Conservation (phyloP, 2,329 filamentous ascomycete species). For the Raffaelea arxii region DNA sequence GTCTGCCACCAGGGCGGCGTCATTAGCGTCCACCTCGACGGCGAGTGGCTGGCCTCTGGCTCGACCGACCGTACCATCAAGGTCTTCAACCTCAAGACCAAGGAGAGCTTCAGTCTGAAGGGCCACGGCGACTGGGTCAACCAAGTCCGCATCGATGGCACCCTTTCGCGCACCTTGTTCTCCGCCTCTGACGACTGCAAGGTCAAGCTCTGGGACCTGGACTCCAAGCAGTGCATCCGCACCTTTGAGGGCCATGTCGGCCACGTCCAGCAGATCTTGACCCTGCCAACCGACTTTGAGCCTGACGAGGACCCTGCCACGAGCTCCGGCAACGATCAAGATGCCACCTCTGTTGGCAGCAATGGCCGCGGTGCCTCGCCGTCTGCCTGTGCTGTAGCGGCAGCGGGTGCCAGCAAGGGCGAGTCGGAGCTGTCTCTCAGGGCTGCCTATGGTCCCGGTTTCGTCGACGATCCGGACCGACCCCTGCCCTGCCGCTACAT, state of each 20-base stretch:
- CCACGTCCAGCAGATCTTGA: slow-evolving; percentile 84
- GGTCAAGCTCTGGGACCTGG: slow-evolving; percentile 61
- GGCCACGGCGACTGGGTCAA: slow-evolving; percentile 96
- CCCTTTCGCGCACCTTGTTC: slow-evolving; percentile 72
- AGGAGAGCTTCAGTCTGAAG: slow-evolving; percentile 67
- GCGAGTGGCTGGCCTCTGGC: slow-evolving; percentile 74
- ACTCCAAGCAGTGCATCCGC: slow-evolving; percentile 67
- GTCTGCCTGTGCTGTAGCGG: neutral
- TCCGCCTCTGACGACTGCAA: slow-evolving; percentile 92
- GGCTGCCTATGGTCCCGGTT: slow-evolving; percentile 49
- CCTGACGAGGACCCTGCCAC: slow-evolving; percentile 57
- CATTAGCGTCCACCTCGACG: slow-evolving; percentile 79
- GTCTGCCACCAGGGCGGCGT: slow-evolving; percentile 73
- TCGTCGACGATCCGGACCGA: slow-evolving; percentile 50
- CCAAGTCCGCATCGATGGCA: slow-evolving; percentile 72
- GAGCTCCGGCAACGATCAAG: slow-evolving; percentile 31
- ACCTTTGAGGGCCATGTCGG: slow-evolving; percentile 84
- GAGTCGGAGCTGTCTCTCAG: slow-evolving; percentile 26
- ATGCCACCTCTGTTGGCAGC: slow-evolving; percentile 41
- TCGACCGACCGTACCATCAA: slow-evolving; percentile 85
- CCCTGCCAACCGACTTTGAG: slow-evolving; percentile 80
- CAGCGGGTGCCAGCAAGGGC: neutral
- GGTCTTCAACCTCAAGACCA: slow-evolving; percentile 84
- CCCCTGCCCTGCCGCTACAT: slow-evolving; percentile 81
- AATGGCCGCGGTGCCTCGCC: slow-evolving; percentile 26